Base-by-base conservation (phyloP, 805 yeast genomes). In the Starmerella stellata region DNA sequence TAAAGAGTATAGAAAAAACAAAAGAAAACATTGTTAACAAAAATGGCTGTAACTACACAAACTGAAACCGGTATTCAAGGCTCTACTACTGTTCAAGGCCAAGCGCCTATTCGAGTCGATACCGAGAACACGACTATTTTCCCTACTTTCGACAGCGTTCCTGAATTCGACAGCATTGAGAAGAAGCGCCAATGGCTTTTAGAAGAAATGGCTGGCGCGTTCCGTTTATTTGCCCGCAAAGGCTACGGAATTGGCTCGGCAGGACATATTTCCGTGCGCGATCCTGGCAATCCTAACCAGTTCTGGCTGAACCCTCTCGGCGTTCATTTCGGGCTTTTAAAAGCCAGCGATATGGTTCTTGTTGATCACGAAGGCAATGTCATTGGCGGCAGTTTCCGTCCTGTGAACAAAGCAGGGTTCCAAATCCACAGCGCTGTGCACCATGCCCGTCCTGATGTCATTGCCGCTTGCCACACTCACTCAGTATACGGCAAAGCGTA, bases 261-360 rank as follows among this genome's bases (percentile, higher is more conserved):
- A 0, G 94, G 94, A 18, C 94, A 81, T 54, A 80, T 81, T 41
- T 76, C 90, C 7, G 68, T 81, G 11, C 68, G 90, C 48, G 94
- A 81, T 52, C 93, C 94, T 3, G 72, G 78, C 33, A 72, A 75
- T 45, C 77, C 77, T n/a, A 55, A 64, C 34, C 78, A 87, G 3
- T 81, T 81, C 56, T 81, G 93, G 93, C 78, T 81, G 55, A 81
- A 81, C 58, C 93, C 94, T 4, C 61, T 81, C 45, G 87, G 78
- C n/a, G 68, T 65, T 47, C 93, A 81, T 57, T 81, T 78, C 55
- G 65, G 69, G 17, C 52, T 69, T 33, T 58, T 75, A 52, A 69
- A 62, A 47, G 78, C 73, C 21, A 61, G 69, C 16, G 80, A 74
- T 48, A 63, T 75, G 67, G 77, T 75, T 5, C 72, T 70, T 37